Percentiles rank a stretch among this genome's conserved stretches.
Conservation (phyloP, 192 early-diverging fungal genomes). For the Obelidium mucronatum region DNA sequence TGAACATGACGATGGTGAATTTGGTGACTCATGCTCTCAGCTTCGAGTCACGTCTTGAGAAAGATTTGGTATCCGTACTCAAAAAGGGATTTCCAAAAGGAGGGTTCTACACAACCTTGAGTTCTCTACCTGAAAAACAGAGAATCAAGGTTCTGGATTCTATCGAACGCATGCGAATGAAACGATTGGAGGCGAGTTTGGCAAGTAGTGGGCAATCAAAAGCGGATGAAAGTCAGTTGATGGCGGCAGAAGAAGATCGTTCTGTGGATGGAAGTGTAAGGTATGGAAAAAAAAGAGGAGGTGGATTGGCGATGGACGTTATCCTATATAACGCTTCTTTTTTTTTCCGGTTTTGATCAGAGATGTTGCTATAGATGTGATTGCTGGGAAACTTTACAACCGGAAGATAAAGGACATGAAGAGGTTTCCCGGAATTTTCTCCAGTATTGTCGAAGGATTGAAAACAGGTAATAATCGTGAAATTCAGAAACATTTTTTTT, state of each 20-base stretch:
- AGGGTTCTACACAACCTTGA: background rate
- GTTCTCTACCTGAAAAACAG: background rate
- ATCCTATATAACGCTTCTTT: background rate
- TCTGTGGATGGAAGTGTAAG: background rate
- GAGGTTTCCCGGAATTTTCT: slow-evolving; percentile 11
- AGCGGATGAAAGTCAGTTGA: slow-evolving; percentile 6
- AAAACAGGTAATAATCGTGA: slow-evolving; percentile 20
- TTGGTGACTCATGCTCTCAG: slow-evolving; percentile 21
- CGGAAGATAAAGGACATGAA: background rate
- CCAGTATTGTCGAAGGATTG: slow-evolving; percentile 11
- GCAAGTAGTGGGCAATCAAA: background rate
- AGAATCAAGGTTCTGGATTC: background rate
- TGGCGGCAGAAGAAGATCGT: slow-evolving; percentile 12
- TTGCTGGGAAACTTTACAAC: background rate
- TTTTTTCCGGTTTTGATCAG: background rate
- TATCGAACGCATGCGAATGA: background rate
- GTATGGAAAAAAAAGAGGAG: too few relatives aligned
- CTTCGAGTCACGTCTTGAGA: slow-evolving; percentile 15
- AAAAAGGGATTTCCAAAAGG: background rate
- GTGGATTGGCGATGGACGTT: too few relatives aligned
- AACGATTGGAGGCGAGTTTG: background rate
- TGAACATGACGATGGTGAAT: slow-evolving; percentile 6
- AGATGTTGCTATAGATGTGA: background rate
- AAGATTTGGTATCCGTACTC: slow-evolving; percentile 11
- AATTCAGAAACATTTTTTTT: background rate